phyloP scores from a whole-genome alignment of 2,329 filamentous ascomycete genomes.

The Phialophora verrucosa region DNA sequence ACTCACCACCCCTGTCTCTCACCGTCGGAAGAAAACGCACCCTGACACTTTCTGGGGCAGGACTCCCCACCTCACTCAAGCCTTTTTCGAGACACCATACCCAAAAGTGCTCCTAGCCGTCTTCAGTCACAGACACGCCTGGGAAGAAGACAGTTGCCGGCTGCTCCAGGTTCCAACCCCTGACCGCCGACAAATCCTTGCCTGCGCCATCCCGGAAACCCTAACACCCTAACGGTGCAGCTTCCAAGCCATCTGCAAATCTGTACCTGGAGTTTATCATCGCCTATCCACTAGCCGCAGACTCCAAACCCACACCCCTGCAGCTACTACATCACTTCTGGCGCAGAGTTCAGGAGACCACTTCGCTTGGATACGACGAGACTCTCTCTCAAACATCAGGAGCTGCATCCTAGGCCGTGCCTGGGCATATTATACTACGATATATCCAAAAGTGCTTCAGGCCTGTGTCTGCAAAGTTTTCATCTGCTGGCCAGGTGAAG shows the following conservation, averaged over 20 bases:
- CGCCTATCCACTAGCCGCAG: slow-evolving; percentile 36
- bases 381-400: slow-evolving; percentile 37
- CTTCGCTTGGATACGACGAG: slow-evolving; percentile 28
- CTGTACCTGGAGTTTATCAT: slow-evolving; percentile 34
- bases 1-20: slow-evolving; percentile 20
- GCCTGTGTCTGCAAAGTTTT: slow-evolving; percentile 14
- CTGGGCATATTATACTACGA: slow-evolving; percentile 21
- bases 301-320: slow-evolving; percentile 26
- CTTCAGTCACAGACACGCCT: slow-evolving; percentile 13
- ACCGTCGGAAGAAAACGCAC: slow-evolving; percentile 10
- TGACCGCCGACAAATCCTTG: slow-evolving; percentile 24
- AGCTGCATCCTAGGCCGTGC: slow-evolving; percentile 36
- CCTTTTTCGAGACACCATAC: slow-evolving; percentile 21
- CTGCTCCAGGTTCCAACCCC: slow-evolving; percentile 29
- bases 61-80: slow-evolving; percentile 33
- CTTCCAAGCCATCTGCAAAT: slow-evolving; percentile 28
- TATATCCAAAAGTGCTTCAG: slow-evolving; percentile 32
- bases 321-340: slow-evolving; percentile 34
- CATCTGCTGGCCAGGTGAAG: slow-evolving; percentile 33
- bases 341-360: slow-evolving; percentile 35
- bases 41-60: slow-evolving; percentile 31
- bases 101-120: slow-evolving; percentile 9
- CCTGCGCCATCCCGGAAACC: slow-evolving; percentile 28
- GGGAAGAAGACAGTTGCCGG: slow-evolving; percentile 11
- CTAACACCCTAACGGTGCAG: slow-evolving; percentile 24